phyloP scores from a whole-genome alignment of 768 basidiomycete genomes.

The Tricholoma matsutake region DNA sequence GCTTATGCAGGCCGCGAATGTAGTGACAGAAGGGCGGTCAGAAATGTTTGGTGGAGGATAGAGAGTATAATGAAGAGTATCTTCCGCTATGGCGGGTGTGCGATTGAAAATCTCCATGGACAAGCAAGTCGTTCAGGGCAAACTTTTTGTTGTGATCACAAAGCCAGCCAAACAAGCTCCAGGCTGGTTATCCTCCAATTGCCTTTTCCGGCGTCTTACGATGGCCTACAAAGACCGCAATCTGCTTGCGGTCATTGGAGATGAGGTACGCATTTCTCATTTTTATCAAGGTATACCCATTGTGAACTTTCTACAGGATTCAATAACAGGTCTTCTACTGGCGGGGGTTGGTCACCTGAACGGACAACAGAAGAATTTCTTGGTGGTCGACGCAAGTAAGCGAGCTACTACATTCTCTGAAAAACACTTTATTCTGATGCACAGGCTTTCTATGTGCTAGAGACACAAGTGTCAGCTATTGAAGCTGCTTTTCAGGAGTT shows the following conservation, averaged over 20 bases:
- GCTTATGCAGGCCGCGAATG: constrained; percentile 67
- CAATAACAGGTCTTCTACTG: constrained; percentile 91
- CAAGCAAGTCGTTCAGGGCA: too few species aligned
- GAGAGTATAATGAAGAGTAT: constrained; percentile 76
- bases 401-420: constrained; percentile 30
- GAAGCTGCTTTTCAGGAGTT: constrained; percentile 93
- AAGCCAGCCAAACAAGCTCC: neutral
- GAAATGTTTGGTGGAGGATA: constrained; percentile 54
- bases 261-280: constrained; percentile 62
- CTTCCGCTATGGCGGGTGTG: constrained; percentile 78
- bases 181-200: neutral
- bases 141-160: neutral
- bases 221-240: constrained; percentile 70
- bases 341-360: constrained; percentile 94
- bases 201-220: constrained; percentile 1
- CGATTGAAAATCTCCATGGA: constrained; percentile 70
- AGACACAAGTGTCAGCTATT: constrained; percentile 87
- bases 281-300: constrained; percentile 10
- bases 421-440: neutral
- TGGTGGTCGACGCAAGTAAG: constrained; percentile 92
- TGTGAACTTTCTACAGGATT: constrained; percentile 60
- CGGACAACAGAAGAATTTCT: constrained; percentile 93
- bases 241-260: constrained; percentile 93
- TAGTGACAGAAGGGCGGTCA: constrained; percentile 59
- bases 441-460: constrained; percentile 34